Evolutionary conservation across 2,329 filamentous ascomycete genomes (phyloP), one percentile per base, ranked within the genome.

Genomic region (Davidsoniella australis): DNA sequence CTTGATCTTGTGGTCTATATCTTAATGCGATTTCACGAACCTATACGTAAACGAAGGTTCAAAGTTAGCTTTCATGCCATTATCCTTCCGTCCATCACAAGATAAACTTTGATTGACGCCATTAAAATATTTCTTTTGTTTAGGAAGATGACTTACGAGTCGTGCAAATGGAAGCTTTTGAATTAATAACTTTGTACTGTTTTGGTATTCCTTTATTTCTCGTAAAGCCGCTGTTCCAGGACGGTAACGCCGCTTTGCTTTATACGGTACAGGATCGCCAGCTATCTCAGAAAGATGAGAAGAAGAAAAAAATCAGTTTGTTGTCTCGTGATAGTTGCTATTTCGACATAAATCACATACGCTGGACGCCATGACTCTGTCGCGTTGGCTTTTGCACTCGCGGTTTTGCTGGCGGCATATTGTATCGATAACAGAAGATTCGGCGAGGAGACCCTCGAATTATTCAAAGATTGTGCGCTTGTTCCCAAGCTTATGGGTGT

Each of bases 141-240:
- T 29, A n/a, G 38, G 23, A 14, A 8, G 7, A 29, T 5, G 12
- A 62, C 66, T 54, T 60, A 81, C 85, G 52, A 91, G 70, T 62
- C 85, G 77, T 57, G 84, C 75, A 65, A 91, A 89, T 12, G 85
- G 84, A 7, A 88, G 71, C 65, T 87, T 88, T 57, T 73, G 72
- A 56, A 96, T 74, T 45, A 96, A 69, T 26, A 96, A 76, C 59
- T 96, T 88, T 53, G 86, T 94, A 54, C 78, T 84, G 65, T 80
- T 83, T 67, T 96, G 91, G 64, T 93, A 93, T 59, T 77, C 78
- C 63, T 88, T 75, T 64, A 96, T 96, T 68, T 96, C 89, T 65
- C 83, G 82, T 49, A 96, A 73, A 48, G 91, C 89, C 56, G 85
- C 73, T 41, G 88, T 95, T 60, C 87, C 87, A 1, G 83, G 83